Evolutionary conservation across 768 basidiomycete genomes (phyloP).

Genomic region (Podaxis rugospora): DNA sequence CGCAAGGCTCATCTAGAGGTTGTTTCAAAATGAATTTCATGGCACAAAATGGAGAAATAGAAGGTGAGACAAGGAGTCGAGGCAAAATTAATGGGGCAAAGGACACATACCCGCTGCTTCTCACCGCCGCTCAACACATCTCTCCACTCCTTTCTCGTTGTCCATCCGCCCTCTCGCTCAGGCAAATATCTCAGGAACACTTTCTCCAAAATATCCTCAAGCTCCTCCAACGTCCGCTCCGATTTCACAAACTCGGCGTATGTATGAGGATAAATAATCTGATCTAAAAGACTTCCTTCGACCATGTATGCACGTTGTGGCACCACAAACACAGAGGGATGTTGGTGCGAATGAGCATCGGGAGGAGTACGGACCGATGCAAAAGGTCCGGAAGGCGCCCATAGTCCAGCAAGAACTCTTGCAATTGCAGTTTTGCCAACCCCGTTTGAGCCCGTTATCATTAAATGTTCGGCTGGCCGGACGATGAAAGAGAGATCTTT

Average conservation of each 20-base stretch:
- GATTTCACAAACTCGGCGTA: constrained; percentile 64
- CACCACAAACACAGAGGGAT: constrained; percentile 71
- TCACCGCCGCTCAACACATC: constrained; percentile 95
- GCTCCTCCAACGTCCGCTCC: constrained; percentile 60
- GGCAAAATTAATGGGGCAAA: background rate
- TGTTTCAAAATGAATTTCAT: background rate
- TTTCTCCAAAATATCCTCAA: constrained; percentile 73
- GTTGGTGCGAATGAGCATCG: constrained; percentile 26
- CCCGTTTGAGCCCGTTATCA: constrained; percentile 92
- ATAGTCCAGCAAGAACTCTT: constrained; percentile 83
- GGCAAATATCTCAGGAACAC: constrained; percentile 86
- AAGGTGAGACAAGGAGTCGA: background rate
- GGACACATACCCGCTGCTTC: constrained; percentile 64
- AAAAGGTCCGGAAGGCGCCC: constrained; percentile 55
- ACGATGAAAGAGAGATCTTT: constrained; percentile 63
- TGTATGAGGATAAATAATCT: constrained; percentile 90
- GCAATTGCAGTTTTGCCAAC: constrained; percentile 91
- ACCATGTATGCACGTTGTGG: constrained; percentile 95
- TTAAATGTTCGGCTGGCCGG: constrained; percentile 73
- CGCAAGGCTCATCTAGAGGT: constrained; percentile 70
- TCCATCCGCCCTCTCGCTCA: constrained; percentile 85
- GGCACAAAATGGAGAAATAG: background rate
- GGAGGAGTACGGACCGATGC: constrained; percentile 18
- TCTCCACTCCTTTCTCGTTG: constrained; percentile 90
- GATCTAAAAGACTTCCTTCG: constrained; percentile 81